phyloP scores from a whole-genome alignment of 2,329 filamentous ascomycete genomes.

The Mycosphaerella sp. region DNA sequence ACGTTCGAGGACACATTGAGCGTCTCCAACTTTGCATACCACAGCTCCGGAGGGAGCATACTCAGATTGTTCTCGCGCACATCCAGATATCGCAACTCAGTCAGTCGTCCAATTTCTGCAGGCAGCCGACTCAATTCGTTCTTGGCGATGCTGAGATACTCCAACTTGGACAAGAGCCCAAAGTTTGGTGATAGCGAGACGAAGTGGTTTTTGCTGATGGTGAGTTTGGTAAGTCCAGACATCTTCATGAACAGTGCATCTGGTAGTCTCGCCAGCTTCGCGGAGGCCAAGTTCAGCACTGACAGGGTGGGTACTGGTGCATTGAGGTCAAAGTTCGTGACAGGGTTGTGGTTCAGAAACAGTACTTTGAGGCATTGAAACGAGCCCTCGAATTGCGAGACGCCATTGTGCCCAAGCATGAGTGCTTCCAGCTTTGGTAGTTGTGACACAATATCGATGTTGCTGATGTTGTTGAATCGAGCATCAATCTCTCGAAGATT shows the following conservation, averaged over 20 bases:
- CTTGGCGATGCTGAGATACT: conserved; percentile 89
- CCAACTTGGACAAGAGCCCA: conserved; percentile 71
- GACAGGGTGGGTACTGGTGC: conserved; percentile 73
- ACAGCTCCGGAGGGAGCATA: conserved; percentile 84
- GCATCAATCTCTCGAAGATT: conserved; percentile 88
- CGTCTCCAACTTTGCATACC: conserved; percentile 86
- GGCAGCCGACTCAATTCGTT: conserved; percentile 83
- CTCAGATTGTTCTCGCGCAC: conserved; percentile 90
- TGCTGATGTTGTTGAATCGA: conserved; percentile 83
- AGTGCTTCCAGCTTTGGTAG: conserved; percentile 83
- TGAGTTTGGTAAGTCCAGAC: conserved; percentile 76
- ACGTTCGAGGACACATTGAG: conserved; percentile 96
- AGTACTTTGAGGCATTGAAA: conserved; percentile 79
- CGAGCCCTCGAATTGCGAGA: conserved; percentile 83
- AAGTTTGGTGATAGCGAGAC: conserved; percentile 81
- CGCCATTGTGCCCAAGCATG: conserved; percentile 84
- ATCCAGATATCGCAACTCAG: conserved; percentile 78
- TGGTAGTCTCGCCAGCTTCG: conserved; percentile 78
- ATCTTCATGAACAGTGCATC: conserved; percentile 85
- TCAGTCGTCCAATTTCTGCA: conserved; percentile 77
- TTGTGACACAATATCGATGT: conserved; percentile 78
- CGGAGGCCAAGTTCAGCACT: conserved; percentile 80
- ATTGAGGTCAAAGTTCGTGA: conserved; percentile 85
- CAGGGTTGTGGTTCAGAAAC: conserved; percentile 87
- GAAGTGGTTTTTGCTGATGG: conserved; percentile 93